These are phyloP conservation scores for Cladosporium oxysporum DNA, from an alignment of 2,329 filamentous ascomycete species.

Conservation along the genomic window DNA sequence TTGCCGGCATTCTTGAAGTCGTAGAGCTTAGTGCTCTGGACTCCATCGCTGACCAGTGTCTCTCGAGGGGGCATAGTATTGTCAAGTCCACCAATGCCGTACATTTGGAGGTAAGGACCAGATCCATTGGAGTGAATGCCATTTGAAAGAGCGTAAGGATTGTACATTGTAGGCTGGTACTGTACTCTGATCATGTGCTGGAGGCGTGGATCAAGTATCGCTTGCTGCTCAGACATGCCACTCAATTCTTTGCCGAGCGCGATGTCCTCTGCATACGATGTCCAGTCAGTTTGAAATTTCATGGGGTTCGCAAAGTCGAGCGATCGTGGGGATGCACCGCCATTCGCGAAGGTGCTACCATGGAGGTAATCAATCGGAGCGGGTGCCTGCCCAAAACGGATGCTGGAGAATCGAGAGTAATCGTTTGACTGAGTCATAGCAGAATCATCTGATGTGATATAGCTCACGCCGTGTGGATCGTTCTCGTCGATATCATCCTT, in stretches of 20 bases:
- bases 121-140: constrained; percentile 39
- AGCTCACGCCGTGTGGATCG: constrained; percentile 29
- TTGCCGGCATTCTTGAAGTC: constrained; percentile 78
- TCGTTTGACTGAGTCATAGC: constrained; percentile 32
- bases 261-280: background rate
- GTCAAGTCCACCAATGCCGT: constrained; percentile 41
- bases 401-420: constrained; percentile 16
- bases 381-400: constrained; percentile 25
- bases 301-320: constrained; percentile 46
- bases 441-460: constrained; percentile 39
- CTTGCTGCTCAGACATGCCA: constrained; percentile 40
- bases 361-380: constrained; percentile 26
- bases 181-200: constrained; percentile 40
- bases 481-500: constrained; percentile 27
- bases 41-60: constrained; percentile 59
- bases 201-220: constrained; percentile 40
- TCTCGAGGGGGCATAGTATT: constrained; percentile 52
- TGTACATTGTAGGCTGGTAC: constrained; percentile 35
- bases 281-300: constrained; percentile 51
- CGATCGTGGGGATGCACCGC: constrained; percentile 39
- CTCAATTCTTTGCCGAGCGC: constrained; percentile 28
- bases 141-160: constrained; percentile 40
- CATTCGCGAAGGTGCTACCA: constrained; percentile 40
- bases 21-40: constrained; percentile 72
- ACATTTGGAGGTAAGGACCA: constrained; percentile 38